Conservation (phyloP, 2,329 filamentous ascomycete genomes). For the Microcyclospora pomicola region DNA sequence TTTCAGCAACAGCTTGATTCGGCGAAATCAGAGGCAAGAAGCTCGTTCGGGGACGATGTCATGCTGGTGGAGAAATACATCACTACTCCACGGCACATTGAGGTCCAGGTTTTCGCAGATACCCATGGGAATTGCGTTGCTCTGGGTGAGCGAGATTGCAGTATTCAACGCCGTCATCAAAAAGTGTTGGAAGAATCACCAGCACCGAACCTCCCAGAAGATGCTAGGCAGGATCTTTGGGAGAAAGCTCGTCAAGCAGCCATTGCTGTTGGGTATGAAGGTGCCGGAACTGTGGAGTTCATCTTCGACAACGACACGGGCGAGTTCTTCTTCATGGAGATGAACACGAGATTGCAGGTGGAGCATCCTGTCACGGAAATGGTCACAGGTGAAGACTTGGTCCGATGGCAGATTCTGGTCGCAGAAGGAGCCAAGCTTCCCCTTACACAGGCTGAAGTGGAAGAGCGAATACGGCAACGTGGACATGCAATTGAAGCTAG, state of each 20-base stretch:
- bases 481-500: slow-evolving; percentile 90
- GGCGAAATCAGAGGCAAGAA: slow-evolving; percentile 49
- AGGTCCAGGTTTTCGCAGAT: slow-evolving; percentile 54
- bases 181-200: slow-evolving; percentile 55
- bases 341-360: slow-evolving; percentile 77
- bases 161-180: slow-evolving; percentile 51
- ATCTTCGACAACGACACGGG: slow-evolving; percentile 55
- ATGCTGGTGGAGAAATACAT: slow-evolving; percentile 57
- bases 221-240: slow-evolving; percentile 50
- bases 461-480: slow-evolving; percentile 54
- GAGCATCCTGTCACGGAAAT: slow-evolving; percentile 89
- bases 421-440: slow-evolving; percentile 58
- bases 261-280: slow-evolving; percentile 50
- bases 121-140: slow-evolving; percentile 51
- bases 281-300: slow-evolving; percentile 54
- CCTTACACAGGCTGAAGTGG: slow-evolving; percentile 50
- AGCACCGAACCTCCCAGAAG: slow-evolving; percentile 46
- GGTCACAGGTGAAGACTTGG: slow-evolving; percentile 63
- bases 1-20: slow-evolving; percentile 49
- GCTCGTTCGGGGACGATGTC: slow-evolving; percentile 52
- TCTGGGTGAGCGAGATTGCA: slow-evolving; percentile 51
- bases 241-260: slow-evolving; percentile 50
- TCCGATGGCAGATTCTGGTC: slow-evolving; percentile 89
- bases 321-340: slow-evolving; percentile 58
- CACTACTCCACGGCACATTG: slow-evolving; percentile 51